Conservation (phyloP, 306 rosid species). For the Citrullus colocynthis region DNA sequence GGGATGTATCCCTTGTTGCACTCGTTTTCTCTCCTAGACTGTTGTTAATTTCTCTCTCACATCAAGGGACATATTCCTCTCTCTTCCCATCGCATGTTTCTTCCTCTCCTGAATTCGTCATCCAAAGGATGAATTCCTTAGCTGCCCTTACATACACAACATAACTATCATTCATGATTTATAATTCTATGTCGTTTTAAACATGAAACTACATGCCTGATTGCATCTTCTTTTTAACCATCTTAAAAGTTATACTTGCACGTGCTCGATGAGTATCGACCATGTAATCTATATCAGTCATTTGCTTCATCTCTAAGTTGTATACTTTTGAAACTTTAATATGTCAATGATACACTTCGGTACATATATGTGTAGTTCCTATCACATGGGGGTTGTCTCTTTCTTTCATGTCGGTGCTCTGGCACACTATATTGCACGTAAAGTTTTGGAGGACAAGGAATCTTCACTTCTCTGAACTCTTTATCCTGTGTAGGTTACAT, state of each 20-base stretch:
- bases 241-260: neutral
- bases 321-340: neutral
- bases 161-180: neutral
- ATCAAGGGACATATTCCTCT: neutral
- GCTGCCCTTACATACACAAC: neutral
- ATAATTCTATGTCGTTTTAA: neutral
- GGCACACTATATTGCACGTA: too few species aligned
- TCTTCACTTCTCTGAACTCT: too few species aligned
- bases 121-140: neutral
- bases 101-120: neutral
- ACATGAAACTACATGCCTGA: neutral
- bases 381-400: too few species aligned
- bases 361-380: neutral
- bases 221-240: neutral
- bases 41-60: too few species aligned
- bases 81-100: neutral
- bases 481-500: too few species aligned
- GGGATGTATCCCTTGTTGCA: too few species aligned
- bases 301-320: neutral
- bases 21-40: too few species aligned
- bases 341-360: neutral
- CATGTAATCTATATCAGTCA: neutral
- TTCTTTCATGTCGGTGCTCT: too few species aligned
- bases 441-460: too few species aligned
- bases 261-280: neutral